Conservation (phyloP, 495 filamentous ascomycete species). For the Friedmanniomyces endolithicus region DNA sequence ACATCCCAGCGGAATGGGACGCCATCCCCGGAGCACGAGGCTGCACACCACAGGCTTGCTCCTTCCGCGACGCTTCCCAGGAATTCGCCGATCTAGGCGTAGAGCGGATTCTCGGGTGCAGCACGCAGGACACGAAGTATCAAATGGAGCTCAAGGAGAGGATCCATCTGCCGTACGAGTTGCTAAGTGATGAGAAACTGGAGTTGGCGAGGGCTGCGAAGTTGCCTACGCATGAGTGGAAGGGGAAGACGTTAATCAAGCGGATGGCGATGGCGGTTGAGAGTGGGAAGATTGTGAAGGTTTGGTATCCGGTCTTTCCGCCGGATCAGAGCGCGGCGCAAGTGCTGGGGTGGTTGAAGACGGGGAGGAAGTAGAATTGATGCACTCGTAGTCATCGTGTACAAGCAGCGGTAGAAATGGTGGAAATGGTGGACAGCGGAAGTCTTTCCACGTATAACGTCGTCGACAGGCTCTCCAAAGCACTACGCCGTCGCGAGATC, state of each 20-base stretch:
- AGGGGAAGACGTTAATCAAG: constrained; percentile 21
- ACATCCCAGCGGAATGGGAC: constrained; percentile 20
- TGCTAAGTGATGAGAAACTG: constrained; percentile 24
- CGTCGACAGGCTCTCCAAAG: no score
- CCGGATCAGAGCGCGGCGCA: constrained; percentile 22
- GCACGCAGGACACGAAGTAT: constrained; percentile 22
- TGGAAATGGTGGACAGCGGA: no score
- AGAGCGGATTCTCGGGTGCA: constrained; percentile 16
- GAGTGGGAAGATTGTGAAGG: constrained; percentile 20
- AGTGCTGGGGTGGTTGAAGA: constrained; percentile 22
- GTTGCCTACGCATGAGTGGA: constrained; percentile 23
- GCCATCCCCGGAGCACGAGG: constrained; percentile 25
- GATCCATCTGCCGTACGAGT: constrained; percentile 21
- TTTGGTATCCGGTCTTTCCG: constrained; percentile 28
- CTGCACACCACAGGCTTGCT: constrained; percentile 28
- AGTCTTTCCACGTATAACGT: no score
- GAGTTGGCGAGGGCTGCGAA: constrained; percentile 17
- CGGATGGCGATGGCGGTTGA: constrained; percentile 22
- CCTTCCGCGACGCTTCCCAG: constrained; percentile 21
- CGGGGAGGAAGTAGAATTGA: neutral
- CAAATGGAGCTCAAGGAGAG: constrained; percentile 23
- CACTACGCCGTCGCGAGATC: no score
- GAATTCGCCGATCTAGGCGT: constrained; percentile 16
- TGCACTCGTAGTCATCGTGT: no score
- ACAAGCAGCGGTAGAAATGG: no score